phyloP scores from a whole-genome alignment of 805 yeast species.

The Yamadazyma tumulicola region DNA sequence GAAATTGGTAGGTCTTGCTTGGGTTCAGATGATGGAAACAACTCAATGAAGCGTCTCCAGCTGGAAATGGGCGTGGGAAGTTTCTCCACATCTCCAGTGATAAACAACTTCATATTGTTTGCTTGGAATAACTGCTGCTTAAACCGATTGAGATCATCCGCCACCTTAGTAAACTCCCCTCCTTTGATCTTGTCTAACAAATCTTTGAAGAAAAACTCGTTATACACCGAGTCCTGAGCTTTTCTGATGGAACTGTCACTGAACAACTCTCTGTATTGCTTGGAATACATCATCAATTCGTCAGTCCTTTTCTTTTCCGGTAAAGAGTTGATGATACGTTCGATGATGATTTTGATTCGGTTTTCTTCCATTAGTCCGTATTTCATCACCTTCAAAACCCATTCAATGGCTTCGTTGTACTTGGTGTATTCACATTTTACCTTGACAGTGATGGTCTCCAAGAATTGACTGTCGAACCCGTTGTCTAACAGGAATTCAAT shows the following conservation, averaged over 20 bases:
- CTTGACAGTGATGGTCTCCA: constrained; percentile 62
- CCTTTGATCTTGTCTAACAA: constrained; percentile 46
- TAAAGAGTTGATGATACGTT: constrained; percentile 54
- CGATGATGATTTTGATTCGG: constrained; percentile 64
- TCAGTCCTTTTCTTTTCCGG: constrained; percentile 67
- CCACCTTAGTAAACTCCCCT: constrained; percentile 49
- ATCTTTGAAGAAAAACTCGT: constrained; percentile 54
- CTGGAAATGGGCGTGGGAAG: constrained; percentile 54
- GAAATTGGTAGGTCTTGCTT: constrained; percentile 14
- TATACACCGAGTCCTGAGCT: constrained; percentile 60
- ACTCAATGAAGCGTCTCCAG: constrained; percentile 45
- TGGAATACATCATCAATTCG: constrained; percentile 59
- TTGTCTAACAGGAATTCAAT: constrained; percentile 53
- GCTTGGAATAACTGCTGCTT: constrained; percentile 50
- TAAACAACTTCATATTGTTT: constrained; percentile 61
- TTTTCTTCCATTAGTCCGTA: constrained; percentile 68
- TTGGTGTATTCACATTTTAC: constrained; percentile 60
- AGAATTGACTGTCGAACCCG: constrained; percentile 57
- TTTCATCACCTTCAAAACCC: constrained; percentile 68
- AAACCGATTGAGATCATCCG: constrained; percentile 48
- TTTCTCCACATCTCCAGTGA: constrained; percentile 63
- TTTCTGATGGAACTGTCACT: constrained; percentile 60
- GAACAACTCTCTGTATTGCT: constrained; percentile 52
- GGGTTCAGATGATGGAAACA: constrained; percentile 15
- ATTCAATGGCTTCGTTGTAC: constrained; percentile 66